Percentiles rank a stretch among this genome's conserved stretches.
Evolutionary conservation across 257 asterid genomes (phyloP).

Genomic region (Jaltomata sinuosa): DNA sequence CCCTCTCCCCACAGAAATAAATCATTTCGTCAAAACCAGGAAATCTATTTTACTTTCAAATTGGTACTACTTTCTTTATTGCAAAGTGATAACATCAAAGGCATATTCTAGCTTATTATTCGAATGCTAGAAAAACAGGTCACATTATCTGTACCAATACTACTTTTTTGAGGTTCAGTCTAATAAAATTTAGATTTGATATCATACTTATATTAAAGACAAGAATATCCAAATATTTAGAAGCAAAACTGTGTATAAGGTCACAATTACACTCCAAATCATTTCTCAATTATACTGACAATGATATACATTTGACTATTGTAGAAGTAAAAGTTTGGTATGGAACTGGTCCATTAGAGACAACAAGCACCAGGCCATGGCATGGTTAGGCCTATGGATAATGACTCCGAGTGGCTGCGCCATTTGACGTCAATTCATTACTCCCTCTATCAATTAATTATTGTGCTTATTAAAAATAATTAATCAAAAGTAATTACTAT

Average conservation of each 20-base stretch:
- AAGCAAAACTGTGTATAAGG: too few species aligned
- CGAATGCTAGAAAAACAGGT: background rate
- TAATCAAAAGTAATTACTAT: too few species aligned
- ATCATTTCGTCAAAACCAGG: background rate
- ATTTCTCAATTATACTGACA: too few species aligned
- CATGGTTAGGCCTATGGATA: background rate
- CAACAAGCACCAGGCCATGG: background rate
- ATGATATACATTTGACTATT: background rate
- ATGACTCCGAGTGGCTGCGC: background rate
- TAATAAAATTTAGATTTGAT: background rate
- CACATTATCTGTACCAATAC: background rate
- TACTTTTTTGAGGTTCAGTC: background rate
- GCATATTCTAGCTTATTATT: background rate
- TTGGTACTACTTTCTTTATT: background rate
- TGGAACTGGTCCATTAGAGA: background rate
- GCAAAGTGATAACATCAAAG: background rate
- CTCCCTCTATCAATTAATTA: rapidly evolving
- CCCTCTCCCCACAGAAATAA: background rate
- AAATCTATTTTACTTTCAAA: background rate
- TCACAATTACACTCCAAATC: too few species aligned
- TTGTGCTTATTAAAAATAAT: background rate
- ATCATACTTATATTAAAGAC: background rate
- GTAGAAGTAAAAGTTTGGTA: too few species aligned
- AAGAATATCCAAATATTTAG: background rate
- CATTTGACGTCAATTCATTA: background rate